Conservation (phyloP, 495 filamentous ascomycete species). For the Neurospora sp. region DNA sequence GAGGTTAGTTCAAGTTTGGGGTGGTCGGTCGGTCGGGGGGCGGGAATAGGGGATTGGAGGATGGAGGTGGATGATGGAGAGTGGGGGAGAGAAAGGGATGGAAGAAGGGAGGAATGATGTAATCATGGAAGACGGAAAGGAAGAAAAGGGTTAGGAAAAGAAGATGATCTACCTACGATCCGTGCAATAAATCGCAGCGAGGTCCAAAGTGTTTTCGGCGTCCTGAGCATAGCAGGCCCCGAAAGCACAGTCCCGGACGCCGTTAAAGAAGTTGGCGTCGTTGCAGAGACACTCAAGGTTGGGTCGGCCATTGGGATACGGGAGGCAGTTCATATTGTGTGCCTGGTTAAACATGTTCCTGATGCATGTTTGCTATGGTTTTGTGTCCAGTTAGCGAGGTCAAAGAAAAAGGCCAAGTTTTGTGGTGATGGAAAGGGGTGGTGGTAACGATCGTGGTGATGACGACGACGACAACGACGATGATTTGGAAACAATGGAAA, state of each 20-base stretch:
- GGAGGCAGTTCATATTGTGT: constrained; percentile 5
- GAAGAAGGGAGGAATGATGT: not conserved
- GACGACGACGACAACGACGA: not conserved
- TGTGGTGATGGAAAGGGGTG: not conserved
- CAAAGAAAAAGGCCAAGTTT: too few species aligned
- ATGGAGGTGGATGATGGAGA: not conserved
- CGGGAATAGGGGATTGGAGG: not conserved
- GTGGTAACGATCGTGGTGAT: not conserved
- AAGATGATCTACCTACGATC: not conserved
- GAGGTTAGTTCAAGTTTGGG: not conserved
- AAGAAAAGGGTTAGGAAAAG: not conserved
- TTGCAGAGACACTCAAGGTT: constrained; percentile 10
- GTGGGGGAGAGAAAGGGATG: not conserved
- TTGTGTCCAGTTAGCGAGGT: not conserved
- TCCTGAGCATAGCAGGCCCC: constrained; percentile 1
- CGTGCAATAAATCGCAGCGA: not conserved
- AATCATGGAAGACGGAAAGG: not conserved
- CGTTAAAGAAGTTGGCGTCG: constrained; percentile 8
- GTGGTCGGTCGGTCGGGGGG: too few species aligned
- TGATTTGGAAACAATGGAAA: not conserved
- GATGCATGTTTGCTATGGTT: constrained; percentile 6
- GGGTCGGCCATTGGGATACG: not conserved
- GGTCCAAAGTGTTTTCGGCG: not conserved
- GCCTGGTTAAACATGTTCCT: constrained; percentile 9
- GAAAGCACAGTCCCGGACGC: constrained; percentile 10